Percentiles rank a stretch among this genome's conserved stretches.
Evolutionary conservation across 1,284 basidiomycete species (phyloP).

Genomic region (Puccinia polysora): DNA sequence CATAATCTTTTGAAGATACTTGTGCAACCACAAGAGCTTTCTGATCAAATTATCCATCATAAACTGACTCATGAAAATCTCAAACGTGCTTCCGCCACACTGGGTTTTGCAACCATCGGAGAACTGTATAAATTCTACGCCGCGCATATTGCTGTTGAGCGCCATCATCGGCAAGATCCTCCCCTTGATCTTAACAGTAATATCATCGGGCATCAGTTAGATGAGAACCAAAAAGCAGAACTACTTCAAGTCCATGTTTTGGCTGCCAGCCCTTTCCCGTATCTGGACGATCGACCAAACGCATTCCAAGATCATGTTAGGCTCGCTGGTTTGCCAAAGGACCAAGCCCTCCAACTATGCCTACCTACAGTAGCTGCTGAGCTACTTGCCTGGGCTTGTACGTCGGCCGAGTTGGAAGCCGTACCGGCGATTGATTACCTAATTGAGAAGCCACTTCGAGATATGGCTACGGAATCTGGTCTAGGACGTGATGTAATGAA

Average conservation of each 20-base stretch:
- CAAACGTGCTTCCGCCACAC: constrained; percentile 61
- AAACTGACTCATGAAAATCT: constrained; percentile 66
- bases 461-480: neutral
- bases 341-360: constrained; percentile 20
- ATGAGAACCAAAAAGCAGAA: constrained; percentile 65
- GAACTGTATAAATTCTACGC: constrained; percentile 74
- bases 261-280: constrained; percentile 44
- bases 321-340: constrained; percentile 10
- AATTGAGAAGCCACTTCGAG: constrained; percentile 5
- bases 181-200: constrained; percentile 48
- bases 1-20: constrained; percentile 74
- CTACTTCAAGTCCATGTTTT: constrained; percentile 65
- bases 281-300: neutral
- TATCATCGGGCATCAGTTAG: constrained; percentile 57
- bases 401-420: neutral
- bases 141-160: constrained; percentile 59
- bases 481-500: constrained; percentile 23
- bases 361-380: constrained; percentile 28
- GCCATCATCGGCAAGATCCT: neutral
- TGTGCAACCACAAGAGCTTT: constrained; percentile 33
- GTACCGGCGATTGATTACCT: constrained; percentile 5
- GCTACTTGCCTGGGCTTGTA: constrained; percentile 36
- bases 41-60: constrained; percentile 56
- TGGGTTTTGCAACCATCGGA: constrained; percentile 66
- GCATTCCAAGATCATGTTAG: constrained; percentile 24